Conservation (phyloP, 192 early-diverging fungal species). For the Backusella parvicylindrica region DNA sequence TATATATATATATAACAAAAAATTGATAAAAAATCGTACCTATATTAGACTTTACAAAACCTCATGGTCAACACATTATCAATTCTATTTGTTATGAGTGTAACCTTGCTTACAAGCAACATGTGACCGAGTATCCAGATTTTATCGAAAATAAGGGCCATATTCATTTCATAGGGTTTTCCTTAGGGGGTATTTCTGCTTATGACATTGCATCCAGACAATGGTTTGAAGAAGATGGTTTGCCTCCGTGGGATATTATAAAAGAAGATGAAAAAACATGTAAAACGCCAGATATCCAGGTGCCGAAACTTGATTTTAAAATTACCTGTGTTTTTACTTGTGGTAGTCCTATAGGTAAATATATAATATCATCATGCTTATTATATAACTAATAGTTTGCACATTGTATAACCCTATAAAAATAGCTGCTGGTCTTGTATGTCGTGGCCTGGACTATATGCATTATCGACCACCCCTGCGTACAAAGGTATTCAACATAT, state of each 20-base stretch:
- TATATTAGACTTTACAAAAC: conserved; percentile 39
- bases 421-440: conserved; percentile 53
- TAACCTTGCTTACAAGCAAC: conserved; percentile 48
- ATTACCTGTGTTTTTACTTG: conserved; percentile 40
- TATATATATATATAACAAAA: background rate
- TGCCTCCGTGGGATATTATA: conserved; percentile 19
- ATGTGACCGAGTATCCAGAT: conserved; percentile 44
- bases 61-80: conserved; percentile 50
- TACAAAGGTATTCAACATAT: conserved; percentile 61
- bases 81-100: conserved; percentile 50
- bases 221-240: conserved; percentile 34
- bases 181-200: conserved; percentile 61
- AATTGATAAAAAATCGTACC: background rate
- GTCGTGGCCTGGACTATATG: conserved; percentile 48
- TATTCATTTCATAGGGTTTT: conserved; percentile 58
- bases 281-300: conserved; percentile 17
- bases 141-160: conserved; percentile 46
- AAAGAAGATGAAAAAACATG: background rate
- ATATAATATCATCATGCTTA: background rate
- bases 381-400: background rate
- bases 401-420: no score
- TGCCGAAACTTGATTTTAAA: conserved; percentile 41
- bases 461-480: conserved; percentile 46
- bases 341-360: conserved; percentile 45
- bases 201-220: conserved; percentile 56